Conservation (phyloP, 371 early-diverging fungal species). For the Mortierella polycephala region DNA sequence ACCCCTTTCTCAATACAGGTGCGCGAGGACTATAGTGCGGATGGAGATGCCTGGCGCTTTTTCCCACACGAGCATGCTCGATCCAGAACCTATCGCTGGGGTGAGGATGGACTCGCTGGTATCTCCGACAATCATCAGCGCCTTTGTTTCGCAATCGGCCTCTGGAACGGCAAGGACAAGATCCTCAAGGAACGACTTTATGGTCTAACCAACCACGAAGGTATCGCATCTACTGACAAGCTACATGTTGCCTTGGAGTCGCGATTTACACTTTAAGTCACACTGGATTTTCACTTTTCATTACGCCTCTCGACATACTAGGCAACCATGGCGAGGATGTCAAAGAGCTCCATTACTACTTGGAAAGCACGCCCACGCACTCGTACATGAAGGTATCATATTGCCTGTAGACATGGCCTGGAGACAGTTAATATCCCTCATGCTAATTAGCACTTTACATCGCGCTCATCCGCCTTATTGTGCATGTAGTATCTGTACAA, state of each 20-base stretch:
- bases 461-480: neutral
- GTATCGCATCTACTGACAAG: slow-evolving; percentile 1
- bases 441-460: neutral
- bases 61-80: slow-evolving; percentile 53
- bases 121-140: slow-evolving; percentile 52
- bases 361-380: slow-evolving; percentile 46
- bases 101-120: slow-evolving; percentile 50
- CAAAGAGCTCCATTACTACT: slow-evolving; percentile 51
- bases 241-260: neutral
- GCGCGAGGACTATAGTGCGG: slow-evolving; percentile 47
- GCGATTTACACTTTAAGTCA: neutral
- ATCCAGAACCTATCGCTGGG: slow-evolving; percentile 51
- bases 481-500: slow-evolving; percentile 40
- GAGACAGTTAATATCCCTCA: neutral
- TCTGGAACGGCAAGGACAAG: slow-evolving; percentile 49
- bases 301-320: neutral
- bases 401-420: neutral
- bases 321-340: slow-evolving; percentile 55
- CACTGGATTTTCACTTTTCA: too few species aligned
- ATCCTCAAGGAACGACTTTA: slow-evolving; percentile 53
- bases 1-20: slow-evolving; percentile 13
- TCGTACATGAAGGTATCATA: slow-evolving; percentile 51
- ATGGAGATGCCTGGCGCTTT: slow-evolving; percentile 49
- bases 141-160: slow-evolving; percentile 47
- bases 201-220: slow-evolving; percentile 52